A percentile compares a stretch with the other conserved stretches of the same genome.
These are phyloP conservation scores for Lichtheimia ornata DNA, from an alignment of 371 early-diverging fungal genomes.

Conservation along the genomic window DNA sequence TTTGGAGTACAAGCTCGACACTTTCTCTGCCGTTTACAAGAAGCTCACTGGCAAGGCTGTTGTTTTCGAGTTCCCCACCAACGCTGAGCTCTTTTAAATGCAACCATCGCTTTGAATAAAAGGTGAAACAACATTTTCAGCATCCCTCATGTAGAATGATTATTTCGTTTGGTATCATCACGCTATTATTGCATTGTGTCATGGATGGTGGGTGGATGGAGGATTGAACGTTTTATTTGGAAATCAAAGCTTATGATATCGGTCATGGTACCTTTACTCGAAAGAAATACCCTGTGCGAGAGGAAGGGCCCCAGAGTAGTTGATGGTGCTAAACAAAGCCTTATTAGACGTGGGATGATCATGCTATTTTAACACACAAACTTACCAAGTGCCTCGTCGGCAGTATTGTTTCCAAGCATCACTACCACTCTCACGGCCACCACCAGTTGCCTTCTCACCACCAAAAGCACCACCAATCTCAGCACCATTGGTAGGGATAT, in stretches of 20 bases:
- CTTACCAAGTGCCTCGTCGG: conserved; percentile 65
- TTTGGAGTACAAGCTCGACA: conserved; percentile 97
- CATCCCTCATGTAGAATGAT: too few species aligned
- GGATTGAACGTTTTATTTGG: too few species aligned
- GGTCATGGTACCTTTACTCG: conserved; percentile 52
- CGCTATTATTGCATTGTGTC: too few species aligned
- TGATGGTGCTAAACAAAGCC: conserved; percentile 69
- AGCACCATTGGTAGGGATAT: conserved; percentile 97
- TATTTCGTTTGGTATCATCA: too few species aligned
- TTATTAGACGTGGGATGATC: too few species aligned
- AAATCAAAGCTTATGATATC: too few species aligned
- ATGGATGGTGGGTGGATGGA: too few species aligned
- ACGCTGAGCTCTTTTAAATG: conserved; percentile 26
- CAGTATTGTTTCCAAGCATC: conserved; percentile 96
- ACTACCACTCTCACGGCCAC: conserved; percentile 93
- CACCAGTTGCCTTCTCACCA: conserved; percentile 97
- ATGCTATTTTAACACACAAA: conserved; percentile 4
- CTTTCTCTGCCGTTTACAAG: conserved; percentile 94
- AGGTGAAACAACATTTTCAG: background rate
- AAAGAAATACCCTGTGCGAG: conserved; percentile 98
- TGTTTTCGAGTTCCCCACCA: conserved; percentile 91
- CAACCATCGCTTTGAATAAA: conserved; percentile 1
- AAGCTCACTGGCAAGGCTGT: conserved; percentile 97
- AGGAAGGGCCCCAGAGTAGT: conserved; percentile 89
- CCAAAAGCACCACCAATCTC: conserved; percentile 99